Base-by-base conservation (phyloP, 1,284 basidiomycete genomes). In the Ustilago lituana region DNA sequence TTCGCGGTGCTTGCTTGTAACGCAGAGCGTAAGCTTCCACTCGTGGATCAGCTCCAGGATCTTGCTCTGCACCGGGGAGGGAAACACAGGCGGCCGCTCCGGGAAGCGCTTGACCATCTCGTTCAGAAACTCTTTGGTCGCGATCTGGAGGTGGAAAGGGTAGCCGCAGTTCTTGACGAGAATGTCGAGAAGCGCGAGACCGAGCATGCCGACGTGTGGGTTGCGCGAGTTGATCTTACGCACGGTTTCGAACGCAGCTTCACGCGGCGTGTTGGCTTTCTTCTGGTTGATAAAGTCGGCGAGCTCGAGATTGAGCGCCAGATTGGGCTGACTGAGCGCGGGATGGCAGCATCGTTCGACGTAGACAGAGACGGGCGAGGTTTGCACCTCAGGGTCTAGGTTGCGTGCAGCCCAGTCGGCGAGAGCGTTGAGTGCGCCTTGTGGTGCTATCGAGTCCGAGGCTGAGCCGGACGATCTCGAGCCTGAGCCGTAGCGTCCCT, bases 71-170 rank as follows among this genome's bases (percentile, higher is more conserved):
- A 96, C 91, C 14, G 93, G 90, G 6, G 92, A 92, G 0, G 93
- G 92, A 81, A 96, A 94, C 9, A 93, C 91, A 1, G 96, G 95
- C 3, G 95, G 95, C 37, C 95, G 88, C 84, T 99, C 96, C 9
- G 96, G 96, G 83, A 99, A 98, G 61, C 95, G 88, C 40, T 94
- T 89, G 23, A 99, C 96, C 78, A 99, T 90, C 83, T 98, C 95
- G 83, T 99, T 98, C 19, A 98, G 86, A 80, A 98, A 99, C 82
- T 98, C 96, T 82, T 99, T 98, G 22, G 96, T 98, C n/a, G 91
- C 87, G 74, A 98, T 91, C 83, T 98, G 95, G 22, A 99, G 89
- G 80, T 98, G 95, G 63, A 98, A 91, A 0, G 94, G 89, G 84
- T 98, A 98, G 76, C 95, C 95, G 81, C 94, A 97, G 45, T 92